A percentile compares a stretch with the other conserved stretches of the same genome.
Evolutionary conservation across 805 yeast genomes (phyloP).

Genomic region (Brettanomyces naardenensis): DNA sequence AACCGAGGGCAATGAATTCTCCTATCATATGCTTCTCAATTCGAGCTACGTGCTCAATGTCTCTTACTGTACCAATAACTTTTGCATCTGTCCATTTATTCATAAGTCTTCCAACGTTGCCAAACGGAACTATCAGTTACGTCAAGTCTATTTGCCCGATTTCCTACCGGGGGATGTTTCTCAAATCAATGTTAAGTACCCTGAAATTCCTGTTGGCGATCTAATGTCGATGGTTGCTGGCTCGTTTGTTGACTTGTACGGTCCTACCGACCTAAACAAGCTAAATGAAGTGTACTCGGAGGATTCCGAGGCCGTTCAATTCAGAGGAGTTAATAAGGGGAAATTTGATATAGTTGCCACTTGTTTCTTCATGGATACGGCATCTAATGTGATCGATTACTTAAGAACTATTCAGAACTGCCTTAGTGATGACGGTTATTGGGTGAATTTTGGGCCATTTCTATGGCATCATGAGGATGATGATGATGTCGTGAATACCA

Average conservation of each 20-base stretch:
- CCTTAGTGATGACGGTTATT: conserved; percentile 37
- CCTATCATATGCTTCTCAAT: conserved; percentile 54
- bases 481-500: conserved; percentile 21
- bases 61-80: conserved; percentile 30
- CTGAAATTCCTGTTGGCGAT: conserved; percentile 35
- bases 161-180: conserved; percentile 34
- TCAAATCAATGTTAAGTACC: conserved; percentile 25
- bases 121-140: conserved; percentile 36
- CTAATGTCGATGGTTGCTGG: conserved; percentile 70
- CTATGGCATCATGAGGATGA: conserved; percentile 66
- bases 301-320: conserved; percentile 32
- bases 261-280: conserved; percentile 32
- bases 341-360: conserved; percentile 43
- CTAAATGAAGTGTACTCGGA: conserved; percentile 28
- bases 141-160: conserved; percentile 50
- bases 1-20: conserved; percentile 62
- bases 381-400: conserved; percentile 52
- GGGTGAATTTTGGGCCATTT: conserved; percentile 65
- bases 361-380: conserved; percentile 58
- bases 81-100: conserved; percentile 45
- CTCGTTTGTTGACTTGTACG: conserved; percentile 60
- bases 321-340: conserved; percentile 31
- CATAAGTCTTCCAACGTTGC: conserved; percentile 40
- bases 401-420: conserved; percentile 39
- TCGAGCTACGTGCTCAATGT: conserved; percentile 48